Base-by-base conservation (phyloP, 805 yeast species). In the Metschnikowia picachoensis region DNA sequence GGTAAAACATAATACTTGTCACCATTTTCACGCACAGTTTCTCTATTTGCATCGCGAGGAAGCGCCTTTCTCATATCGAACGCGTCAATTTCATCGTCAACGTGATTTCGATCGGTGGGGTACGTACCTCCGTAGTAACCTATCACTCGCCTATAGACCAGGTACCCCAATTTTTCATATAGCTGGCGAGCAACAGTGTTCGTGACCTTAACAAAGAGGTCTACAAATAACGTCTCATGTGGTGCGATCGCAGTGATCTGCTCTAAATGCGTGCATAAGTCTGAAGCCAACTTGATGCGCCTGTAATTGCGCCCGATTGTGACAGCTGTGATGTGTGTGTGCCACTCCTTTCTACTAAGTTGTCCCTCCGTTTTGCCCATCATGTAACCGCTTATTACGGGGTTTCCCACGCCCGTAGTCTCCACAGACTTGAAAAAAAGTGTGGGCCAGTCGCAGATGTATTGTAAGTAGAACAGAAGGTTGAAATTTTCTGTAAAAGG, bases 311-410 rank as follows among this genome's bases (percentile, higher is more conserved):
- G 83, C 48, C 85, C 85, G 1, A 94, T 85, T 0, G 98, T 90
- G 3, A 94, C 96, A 0, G 99, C 98, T 0, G 98, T 89, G 41
- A 94, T 90, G 64, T 94, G 99, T 1, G 96, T 80, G 60, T 94
- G 99, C 96, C 97, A 92, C 49, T 90, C 94, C 39, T 76, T 79
- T 5, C 76, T 80, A 32, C 72, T 50, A 33, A 71, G 46, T 41
- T 67, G 72, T 0, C 99, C 99, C 63, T 94, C 99, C 1, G 95
- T 83, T 64, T 94, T 94, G n/a, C 95, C 98, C 81, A 94, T 81
- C 95, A 94, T 84, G 61, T 86, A 85, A 0, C 91, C 92, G 30
- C 87, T 72, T 28, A 72, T 67, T 37, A 41, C 48, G 12, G 70
- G 59, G 2, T 12, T 8, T 3, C 25, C 28, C 14, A 10, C 8